Evolutionary conservation across 208 protist genomes (phyloP).

Genomic region (Trypanosoma rangeli): DNA sequence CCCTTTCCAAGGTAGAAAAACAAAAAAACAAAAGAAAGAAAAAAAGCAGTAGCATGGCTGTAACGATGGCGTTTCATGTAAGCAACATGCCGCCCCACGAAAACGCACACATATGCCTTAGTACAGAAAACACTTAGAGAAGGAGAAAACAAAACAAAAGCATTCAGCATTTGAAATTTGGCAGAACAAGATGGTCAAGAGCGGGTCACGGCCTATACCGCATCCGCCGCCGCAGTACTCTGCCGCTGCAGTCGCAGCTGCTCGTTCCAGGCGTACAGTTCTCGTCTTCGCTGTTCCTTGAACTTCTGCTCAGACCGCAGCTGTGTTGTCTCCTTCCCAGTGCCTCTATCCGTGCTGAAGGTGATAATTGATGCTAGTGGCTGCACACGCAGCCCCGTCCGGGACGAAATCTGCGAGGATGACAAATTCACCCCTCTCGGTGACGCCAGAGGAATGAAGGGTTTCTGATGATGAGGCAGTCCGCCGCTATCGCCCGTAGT

Average conservation of each 20-base stretch:
- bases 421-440: not conserved
- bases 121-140: not conserved
- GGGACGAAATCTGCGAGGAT: not conserved
- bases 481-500: too few relatives aligned
- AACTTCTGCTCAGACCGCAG: not conserved
- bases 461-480: not conserved
- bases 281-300: constrained; percentile 52
- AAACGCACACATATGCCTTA: not conserved
- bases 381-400: not conserved
- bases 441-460: not conserved
- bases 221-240: constrained; percentile 2
- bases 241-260: constrained; percentile 40
- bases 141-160: too few relatives aligned
- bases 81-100: not conserved
- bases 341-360: not conserved
- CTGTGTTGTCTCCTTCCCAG: not conserved
- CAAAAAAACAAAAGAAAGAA: not conserved
- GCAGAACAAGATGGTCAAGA: too few relatives aligned
- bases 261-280: constrained; percentile 86
- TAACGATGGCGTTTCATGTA: not conserved
- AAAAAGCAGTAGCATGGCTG: not conserved
- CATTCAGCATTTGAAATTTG: too few relatives aligned
- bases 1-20: not conserved
- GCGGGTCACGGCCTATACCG: too few relatives aligned
- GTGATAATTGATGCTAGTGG: not conserved